These are phyloP conservation scores for Psilocybe cyanescens DNA, from an alignment of 768 basidiomycete species.

Conservation along the genomic window DNA sequence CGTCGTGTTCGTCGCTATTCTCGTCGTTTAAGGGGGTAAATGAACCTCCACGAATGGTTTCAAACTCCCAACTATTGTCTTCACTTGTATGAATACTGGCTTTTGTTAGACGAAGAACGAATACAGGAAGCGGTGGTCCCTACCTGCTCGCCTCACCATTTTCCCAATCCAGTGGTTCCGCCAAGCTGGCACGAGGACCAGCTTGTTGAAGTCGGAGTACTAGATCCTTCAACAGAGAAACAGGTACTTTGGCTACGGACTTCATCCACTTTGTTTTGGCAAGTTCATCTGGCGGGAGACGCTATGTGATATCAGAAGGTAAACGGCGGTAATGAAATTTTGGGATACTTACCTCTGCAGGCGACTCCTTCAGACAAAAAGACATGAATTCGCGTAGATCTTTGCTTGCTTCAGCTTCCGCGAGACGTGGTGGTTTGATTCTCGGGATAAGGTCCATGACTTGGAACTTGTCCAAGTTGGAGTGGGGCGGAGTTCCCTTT, in stretches of 20 bases:
- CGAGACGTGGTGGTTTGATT: conserved; percentile 78
- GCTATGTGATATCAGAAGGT: conserved; percentile 46
- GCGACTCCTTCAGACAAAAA: conserved; percentile 79
- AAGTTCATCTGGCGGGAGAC: conserved; percentile 89
- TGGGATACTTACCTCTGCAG: conserved; percentile 63
- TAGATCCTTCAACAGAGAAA: conserved; percentile 79
- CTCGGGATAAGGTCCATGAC: conserved; percentile 91
- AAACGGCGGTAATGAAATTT: not conserved
- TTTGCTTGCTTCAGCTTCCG: conserved; percentile 78
- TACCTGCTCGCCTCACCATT: conserved; percentile 64
- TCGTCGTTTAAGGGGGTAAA: conserved; percentile 29
- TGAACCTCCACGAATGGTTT: conserved; percentile 56
- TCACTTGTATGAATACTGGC: conserved; percentile 26
- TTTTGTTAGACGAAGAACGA: not conserved
- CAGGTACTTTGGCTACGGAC: conserved; percentile 62
- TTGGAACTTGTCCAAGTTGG: conserved; percentile 81
- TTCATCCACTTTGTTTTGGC: conserved; percentile 91
- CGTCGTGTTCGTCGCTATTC: conserved; percentile 9
- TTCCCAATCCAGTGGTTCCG: conserved; percentile 74
- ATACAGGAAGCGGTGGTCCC: conserved; percentile 18
- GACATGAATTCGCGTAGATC: conserved; percentile 90
- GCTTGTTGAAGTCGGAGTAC: conserved; percentile 77
- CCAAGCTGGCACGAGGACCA: conserved; percentile 79
- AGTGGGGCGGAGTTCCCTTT: conserved; percentile 94
- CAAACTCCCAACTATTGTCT: conserved; percentile 73